Evolutionary conservation across 2,329 filamentous ascomycete genomes (phyloP), one percentile per base, ranked within the genome.

Genomic region (Alternaria triticimaculans): DNA sequence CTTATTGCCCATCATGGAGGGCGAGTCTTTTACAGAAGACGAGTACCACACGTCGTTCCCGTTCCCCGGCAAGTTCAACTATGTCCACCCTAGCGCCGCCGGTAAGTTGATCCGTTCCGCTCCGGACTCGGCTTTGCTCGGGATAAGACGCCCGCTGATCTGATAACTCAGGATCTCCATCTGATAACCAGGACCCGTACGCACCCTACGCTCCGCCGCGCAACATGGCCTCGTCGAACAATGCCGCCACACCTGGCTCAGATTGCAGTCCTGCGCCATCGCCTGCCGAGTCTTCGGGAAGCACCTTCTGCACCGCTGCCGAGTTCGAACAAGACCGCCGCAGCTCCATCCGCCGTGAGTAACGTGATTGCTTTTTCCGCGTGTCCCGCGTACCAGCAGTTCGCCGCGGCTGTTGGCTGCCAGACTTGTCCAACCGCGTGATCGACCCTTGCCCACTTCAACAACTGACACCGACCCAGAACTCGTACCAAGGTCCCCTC

Each of bases 91-190:
- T 41, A 41, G 37, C 37, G 37, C 15, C 15, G 12, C 20, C 41
- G 41, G 41, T 25, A 26, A 54, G 55, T 59, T 59, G 44, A 18
- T 45, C 57, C 57, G 61, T 23, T 63, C 63, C 68, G 68, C 63
- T 60, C 62, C 69, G 70, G 66, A 54, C 57, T 70, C 70, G 72
- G 67, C 66, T 41, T 55, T 30, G 58, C 55, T 59, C 66, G 67
- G 63, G 37, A 23, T 11, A 51, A 26, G 25, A 18, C 20, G 30
- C 33, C n/a, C 50, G 59, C 64, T 65, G 63, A 76, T 75, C 74
- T 73, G 74, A 76, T 76, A 74, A 73, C 59, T 20, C 44, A 51
- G 56, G 33, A 50, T 55, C 43, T 58, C 48, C 65, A 69, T 70
- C 69, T 69, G 68, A 69, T 71, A 71, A 69, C 65, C 23, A 50